phyloP scores from a whole-genome alignment of 495 filamentous ascomycete species.

The Aspergillus heteromorphus region DNA sequence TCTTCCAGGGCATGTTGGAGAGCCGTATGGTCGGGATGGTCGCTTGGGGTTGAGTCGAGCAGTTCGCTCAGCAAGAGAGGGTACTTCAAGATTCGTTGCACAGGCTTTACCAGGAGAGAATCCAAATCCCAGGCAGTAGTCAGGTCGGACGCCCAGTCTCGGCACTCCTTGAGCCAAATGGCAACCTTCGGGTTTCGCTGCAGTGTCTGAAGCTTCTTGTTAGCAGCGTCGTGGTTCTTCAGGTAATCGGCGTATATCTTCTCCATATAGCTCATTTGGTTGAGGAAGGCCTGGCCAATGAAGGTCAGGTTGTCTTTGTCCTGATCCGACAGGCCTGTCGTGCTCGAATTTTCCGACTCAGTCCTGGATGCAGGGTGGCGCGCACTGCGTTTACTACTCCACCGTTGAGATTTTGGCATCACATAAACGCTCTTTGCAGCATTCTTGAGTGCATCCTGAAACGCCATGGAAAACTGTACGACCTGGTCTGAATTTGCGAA shows the following conservation, averaged over 20 bases:
- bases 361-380: constrained; percentile 30
- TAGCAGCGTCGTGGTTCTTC: constrained; percentile 79
- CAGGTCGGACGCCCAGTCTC: constrained; percentile 77
- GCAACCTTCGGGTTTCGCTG: constrained; percentile 69
- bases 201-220: constrained; percentile 67
- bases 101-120: constrained; percentile 89
- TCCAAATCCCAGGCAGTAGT: constrained; percentile 92
- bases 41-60: constrained; percentile 67
- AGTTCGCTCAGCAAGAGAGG: constrained; percentile 76
- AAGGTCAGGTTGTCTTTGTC: constrained; percentile 71
- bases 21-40: constrained; percentile 73
- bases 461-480: constrained; percentile 70
- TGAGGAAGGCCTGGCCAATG: constrained; percentile 72
- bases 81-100: constrained; percentile 89
- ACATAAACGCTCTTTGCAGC: constrained; percentile 70
- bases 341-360: constrained; percentile 31
- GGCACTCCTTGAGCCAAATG: constrained; percentile 90
- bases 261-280: constrained; percentile 73
- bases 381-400: constrained; percentile 49
- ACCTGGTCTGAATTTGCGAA: constrained; percentile 89
- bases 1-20: constrained; percentile 58
- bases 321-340: constrained; percentile 45
- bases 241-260: constrained; percentile 79
- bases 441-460: constrained; percentile 72
- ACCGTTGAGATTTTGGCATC: constrained; percentile 52